Conservation (phyloP, 169 alveolate genomes). For the Plasmodium gaboni region DNA sequence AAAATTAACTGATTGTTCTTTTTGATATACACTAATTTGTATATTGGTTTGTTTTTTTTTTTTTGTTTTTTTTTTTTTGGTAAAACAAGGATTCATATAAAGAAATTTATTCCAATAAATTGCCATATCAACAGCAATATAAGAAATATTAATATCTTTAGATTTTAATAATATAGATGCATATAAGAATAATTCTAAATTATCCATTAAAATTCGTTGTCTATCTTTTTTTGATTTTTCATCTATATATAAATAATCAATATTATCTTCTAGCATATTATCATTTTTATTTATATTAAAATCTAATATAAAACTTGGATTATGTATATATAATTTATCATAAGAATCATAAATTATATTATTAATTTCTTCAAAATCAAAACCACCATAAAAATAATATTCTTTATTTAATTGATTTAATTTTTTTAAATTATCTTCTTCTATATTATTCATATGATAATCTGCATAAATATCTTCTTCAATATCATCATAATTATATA, state of each 20-base stretch:
- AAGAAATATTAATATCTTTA: constrained; percentile 23
- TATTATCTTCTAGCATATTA: background rate
- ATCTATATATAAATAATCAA: constrained; percentile 11
- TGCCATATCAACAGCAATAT: constrained; percentile 57
- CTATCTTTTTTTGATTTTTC: constrained; percentile 6
- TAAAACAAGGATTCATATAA: constrained; percentile 17
- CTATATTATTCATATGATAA: background rate
- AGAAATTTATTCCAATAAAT: constrained; percentile 39
- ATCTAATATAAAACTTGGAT: constrained; percentile 2
- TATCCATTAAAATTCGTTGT: constrained; percentile 15
- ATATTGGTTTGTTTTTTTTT: background rate
- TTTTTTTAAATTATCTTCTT: background rate
- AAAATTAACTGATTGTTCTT: background rate
- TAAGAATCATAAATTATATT: constrained; percentile 11
- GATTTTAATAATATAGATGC: constrained; percentile 46
- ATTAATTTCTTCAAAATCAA: constrained; percentile 40
- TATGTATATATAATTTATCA: constrained; percentile 31
- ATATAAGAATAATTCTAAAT: constrained; percentile 26
- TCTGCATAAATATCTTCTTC: background rate
- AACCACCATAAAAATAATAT: constrained; percentile 46
- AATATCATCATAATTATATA: constrained; percentile 36
- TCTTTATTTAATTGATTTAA: constrained; percentile 33
- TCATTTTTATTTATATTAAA: constrained; percentile 6
- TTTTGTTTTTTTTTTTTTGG: constrained; percentile 1
- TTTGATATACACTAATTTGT: background rate